phyloP scores from a whole-genome alignment of 805 yeast genomes.

The Candida hungchunana region DNA sequence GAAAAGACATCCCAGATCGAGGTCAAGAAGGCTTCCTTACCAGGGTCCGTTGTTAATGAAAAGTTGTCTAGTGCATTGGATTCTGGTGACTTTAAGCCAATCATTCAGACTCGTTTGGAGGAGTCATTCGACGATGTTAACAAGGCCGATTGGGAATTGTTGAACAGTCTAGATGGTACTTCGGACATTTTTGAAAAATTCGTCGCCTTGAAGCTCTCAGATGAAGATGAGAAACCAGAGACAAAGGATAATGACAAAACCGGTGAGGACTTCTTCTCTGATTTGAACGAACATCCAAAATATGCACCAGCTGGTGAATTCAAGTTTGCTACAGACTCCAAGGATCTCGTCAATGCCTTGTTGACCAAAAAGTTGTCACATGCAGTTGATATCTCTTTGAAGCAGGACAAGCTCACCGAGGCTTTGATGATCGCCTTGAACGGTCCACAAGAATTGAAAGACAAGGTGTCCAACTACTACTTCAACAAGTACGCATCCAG shows the following conservation, averaged over 20 bases:
- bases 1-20: slow-evolving; percentile 37
- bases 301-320: slow-evolving; percentile 53
- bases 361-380: slow-evolving; percentile 57
- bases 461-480: slow-evolving; percentile 67
- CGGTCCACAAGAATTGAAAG: slow-evolving; percentile 57
- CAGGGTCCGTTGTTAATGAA: slow-evolving; percentile 35
- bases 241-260: slow-evolving; percentile 18
- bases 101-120: slow-evolving; percentile 52
- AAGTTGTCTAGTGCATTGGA: slow-evolving; percentile 54
- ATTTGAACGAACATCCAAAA: slow-evolving; percentile 28
- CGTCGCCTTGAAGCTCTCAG: slow-evolving; percentile 32
- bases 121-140: slow-evolving; percentile 35
- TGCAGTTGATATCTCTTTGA: slow-evolving; percentile 67
- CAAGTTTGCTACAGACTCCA: slow-evolving; percentile 38
- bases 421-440: slow-evolving; percentile 79
- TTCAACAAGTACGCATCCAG: slow-evolving; percentile 50
- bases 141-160: slow-evolving; percentile 62
- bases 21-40: slow-evolving; percentile 36
- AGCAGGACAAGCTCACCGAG: slow-evolving; percentile 61
- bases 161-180: slow-evolving; percentile 53
- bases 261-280: slow-evolving; percentile 36
- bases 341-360: slow-evolving; percentile 44
- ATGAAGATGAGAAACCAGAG: slow-evolving; percentile 28
- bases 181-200: slow-evolving; percentile 44
- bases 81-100: slow-evolving; percentile 45